Conservation (phyloP, 139 green algal genomes). For the Auxenochlorella pyrenoidosa region DNA sequence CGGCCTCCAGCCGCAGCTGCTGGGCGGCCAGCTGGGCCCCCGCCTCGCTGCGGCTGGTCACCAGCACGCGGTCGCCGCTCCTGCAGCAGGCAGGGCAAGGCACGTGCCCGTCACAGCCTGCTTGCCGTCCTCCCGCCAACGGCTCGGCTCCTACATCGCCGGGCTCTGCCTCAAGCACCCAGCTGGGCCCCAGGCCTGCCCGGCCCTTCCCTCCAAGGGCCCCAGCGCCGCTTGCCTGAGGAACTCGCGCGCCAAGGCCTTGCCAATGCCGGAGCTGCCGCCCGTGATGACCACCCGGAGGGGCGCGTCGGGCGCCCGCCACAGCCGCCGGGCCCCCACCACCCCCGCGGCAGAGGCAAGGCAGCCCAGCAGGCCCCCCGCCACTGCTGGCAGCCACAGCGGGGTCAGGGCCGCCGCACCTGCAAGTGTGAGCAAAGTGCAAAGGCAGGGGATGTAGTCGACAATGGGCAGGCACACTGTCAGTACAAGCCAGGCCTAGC, state of each 20-base stretch:
- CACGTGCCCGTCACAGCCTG: no score
- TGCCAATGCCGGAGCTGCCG: slow-evolving; percentile 77
- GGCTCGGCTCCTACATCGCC: no score
- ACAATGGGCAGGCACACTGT: no score
- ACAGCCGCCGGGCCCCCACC: slow-evolving; percentile 36
- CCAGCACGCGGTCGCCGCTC: slow-evolving; percentile 72
- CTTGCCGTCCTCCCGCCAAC: no score
- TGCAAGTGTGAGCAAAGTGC: not conserved
- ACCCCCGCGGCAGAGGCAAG: not conserved
- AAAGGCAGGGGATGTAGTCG: no score
- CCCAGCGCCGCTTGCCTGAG: slow-evolving; percentile 43
- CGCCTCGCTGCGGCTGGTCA: slow-evolving; percentile 66
- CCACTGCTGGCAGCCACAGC: slow-evolving; percentile 18
- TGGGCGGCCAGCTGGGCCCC: slow-evolving; percentile 23
- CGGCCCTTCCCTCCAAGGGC: no score
- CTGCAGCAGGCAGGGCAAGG: slow-evolving; percentile 9
- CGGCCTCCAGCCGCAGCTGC: slow-evolving; percentile 53
- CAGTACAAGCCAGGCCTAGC: no score
- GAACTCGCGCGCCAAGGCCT: slow-evolving; percentile 87
- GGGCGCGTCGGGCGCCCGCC: slow-evolving; percentile 49
- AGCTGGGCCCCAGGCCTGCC: no score
- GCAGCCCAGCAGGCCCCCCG: not conserved
- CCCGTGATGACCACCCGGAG: slow-evolving; percentile 81
- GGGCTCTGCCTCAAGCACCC: no score
- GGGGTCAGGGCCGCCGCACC: not conserved